Percentiles rank a stretch among this genome's conserved stretches.
These are phyloP conservation scores for Trypanosoma platydactyli DNA, from an alignment of 208 protist species.

Conservation along the genomic window DNA sequence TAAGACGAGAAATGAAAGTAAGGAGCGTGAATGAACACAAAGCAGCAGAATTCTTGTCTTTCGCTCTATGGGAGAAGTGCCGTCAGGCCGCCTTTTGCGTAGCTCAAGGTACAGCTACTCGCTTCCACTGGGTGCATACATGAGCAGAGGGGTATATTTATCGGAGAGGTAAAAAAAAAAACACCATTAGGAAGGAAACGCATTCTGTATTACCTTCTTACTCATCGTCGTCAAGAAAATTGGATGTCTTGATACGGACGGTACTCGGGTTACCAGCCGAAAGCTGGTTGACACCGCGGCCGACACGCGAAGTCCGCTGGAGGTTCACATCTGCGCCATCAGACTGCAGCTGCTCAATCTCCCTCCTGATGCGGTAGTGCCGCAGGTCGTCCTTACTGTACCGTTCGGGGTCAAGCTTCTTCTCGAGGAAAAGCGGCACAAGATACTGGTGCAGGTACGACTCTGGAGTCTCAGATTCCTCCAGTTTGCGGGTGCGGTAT, in stretches of 20 bases:
- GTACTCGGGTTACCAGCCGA: slow-evolving; percentile 18
- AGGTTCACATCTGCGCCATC: slow-evolving; percentile 70
- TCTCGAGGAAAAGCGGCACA: slow-evolving; percentile 63
- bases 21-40: neutral
- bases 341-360: slow-evolving; percentile 76
- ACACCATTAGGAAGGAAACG: neutral
- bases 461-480: slow-evolving; percentile 50
- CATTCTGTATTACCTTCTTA: slow-evolving; percentile 1
- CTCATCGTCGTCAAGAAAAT: slow-evolving; percentile 83
- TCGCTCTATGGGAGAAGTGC: slow-evolving; percentile 13
- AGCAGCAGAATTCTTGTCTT: slow-evolving; percentile 3
- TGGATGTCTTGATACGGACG: slow-evolving; percentile 39
- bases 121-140: too few relatives aligned
- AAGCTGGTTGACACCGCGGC: slow-evolving; percentile 52
- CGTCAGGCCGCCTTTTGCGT: slow-evolving; percentile 2
- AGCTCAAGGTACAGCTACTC: neutral
- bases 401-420: slow-evolving; percentile 64
- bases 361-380: slow-evolving; percentile 60
- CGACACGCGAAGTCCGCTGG: slow-evolving; percentile 58
- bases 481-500: slow-evolving; percentile 55
- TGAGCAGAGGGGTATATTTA: neutral
- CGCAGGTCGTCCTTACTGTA: slow-evolving; percentile 61
- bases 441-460: slow-evolving; percentile 66
- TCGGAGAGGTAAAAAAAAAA: neutral
- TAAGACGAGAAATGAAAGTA: neutral